Evolutionary conservation across 805 yeast genomes (phyloP), one percentile per base, ranked within the genome.

Genomic region (Lipomyces kockii): DNA sequence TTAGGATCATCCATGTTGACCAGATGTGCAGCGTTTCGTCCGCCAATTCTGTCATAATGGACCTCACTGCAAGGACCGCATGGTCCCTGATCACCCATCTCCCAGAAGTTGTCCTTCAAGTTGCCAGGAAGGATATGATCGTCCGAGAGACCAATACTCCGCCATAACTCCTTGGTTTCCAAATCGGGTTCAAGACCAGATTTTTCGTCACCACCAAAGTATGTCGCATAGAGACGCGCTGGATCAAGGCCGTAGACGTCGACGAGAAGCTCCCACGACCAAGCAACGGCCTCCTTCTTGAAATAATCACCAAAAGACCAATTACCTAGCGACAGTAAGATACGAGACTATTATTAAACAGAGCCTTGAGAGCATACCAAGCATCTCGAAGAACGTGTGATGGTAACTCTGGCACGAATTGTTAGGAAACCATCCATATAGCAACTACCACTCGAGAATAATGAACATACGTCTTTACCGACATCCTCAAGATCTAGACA

Each of bases 11-110:
- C 99, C 87, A 86, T 87, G 79, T 95, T 95, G 75, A 95, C 99
- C 72, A 96, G 84, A 71, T 80, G 75, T 22, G 98, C 83, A 64
- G 98, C 99, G 77, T 95, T 94, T 83, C 99, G 89, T 67, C 98
- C 98, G 72, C 99, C 99, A 72, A 95, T 92, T 81, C 99, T 88
- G 80, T 95, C 99, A 79, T 92, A 95, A 80, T 95, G 99, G 74
- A 95, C 86, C 81, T 95, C 99, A 29, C 97, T 90, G 82, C 99
- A 96, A 62, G 99, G 99, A 71, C 99, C 99, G 83, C 99, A 95
- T 60, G 99, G 99, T 73, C 99, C 99, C 83, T 94, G 98, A 77
- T 96, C 99, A 75, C 99, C 99, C 99, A 95, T 95, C 83, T 95
- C 99, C 99, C 99, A 95, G 81, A 95, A 95, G 82, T 95, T 95